Evolutionary conservation across 176 grass and related monocot species (phyloP), one percentile per base, ranked within the genome.

Genomic region (Cenchrus purpureus): DNA sequence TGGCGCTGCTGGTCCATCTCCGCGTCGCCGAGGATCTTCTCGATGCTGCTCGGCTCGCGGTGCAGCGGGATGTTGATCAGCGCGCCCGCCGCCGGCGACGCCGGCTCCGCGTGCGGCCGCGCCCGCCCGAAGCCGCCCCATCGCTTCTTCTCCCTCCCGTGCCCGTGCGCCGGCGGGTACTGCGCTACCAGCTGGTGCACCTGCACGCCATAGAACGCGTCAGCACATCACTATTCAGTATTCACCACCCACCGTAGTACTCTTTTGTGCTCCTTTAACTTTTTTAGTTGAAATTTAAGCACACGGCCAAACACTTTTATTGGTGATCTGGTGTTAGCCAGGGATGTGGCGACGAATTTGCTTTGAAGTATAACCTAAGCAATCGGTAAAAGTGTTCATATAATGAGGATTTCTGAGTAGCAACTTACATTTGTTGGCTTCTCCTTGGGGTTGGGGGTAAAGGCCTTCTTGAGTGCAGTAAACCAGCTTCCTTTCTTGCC

Each of bases 401-500:
- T 50, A 50, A 11, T 50, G 48, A 50, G 48, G 14, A 37, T 10
- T 34, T 82, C 75, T 4, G 57, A 12, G 60, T 80, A 40, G 34
- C 8, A 77, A 5, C 90, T 95, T 85, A 98, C 95, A 80, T 76
- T 89, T 76, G 84, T 69, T 45, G 80, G 79, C 70, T 91, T 96
- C 7, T 94, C 94, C 91, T 88, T 98, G 52, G 91, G 86, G 75
- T 68, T 86, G 84, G 87, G 10, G 65, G 72, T 88, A 77, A 99
- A 99, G 48, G 88, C 91, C 79, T 87, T 94, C 88, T 86, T 99
- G 74, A 99, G 83, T 66, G 94, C 90, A 68, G 56, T 81, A 77
- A 99, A 90, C 97, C 97, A 99, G 50, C 74, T 94, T 34, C 97
- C 92, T 76, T 99, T 99, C 92, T 91, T 97, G 1, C 97, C 97